A percentile compares a stretch with the other conserved stretches of the same genome.
These are phyloP conservation scores for Trichoderma polysporum DNA, from an alignment of 2,329 filamentous ascomycete species.

Conservation along the genomic window DNA sequence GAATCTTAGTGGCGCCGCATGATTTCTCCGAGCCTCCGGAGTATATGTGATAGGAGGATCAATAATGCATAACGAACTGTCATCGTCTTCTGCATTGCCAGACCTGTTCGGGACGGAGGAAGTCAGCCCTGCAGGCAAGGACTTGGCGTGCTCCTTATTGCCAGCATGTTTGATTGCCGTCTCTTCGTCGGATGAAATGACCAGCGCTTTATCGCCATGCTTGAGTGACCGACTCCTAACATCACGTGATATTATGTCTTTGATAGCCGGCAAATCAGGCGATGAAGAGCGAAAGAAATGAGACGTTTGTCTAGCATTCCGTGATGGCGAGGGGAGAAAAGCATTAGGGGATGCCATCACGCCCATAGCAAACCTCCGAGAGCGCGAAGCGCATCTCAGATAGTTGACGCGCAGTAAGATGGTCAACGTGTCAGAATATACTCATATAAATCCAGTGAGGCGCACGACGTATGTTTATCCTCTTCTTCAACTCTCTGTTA, in stretches of 20 bases:
- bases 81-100: neutral
- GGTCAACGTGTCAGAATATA: slow-evolving; percentile 9
- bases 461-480: neutral
- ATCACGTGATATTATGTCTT: slow-evolving; percentile 44
- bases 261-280: slow-evolving; percentile 54
- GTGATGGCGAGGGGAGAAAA: slow-evolving; percentile 34
- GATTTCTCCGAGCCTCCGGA: slow-evolving; percentile 24
- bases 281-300: slow-evolving; percentile 47
- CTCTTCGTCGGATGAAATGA: slow-evolving; percentile 38
- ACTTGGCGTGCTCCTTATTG: neutral
- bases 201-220: slow-evolving; percentile 38
- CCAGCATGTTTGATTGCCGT: neutral
- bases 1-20: slow-evolving; percentile 13
- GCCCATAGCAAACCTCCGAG: slow-evolving; percentile 31
- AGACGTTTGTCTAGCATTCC: slow-evolving; percentile 35
- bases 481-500: neutral
- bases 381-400: slow-evolving; percentile 50
- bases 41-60: slow-evolving; percentile 25
- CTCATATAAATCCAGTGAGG: neutral
- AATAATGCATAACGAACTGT: slow-evolving; percentile 25
- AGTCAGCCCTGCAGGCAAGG: neutral
- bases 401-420: slow-evolving; percentile 33
- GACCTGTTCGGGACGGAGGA: neutral
- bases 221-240: slow-evolving; percentile 34
- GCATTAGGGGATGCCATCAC: slow-evolving; percentile 37